A percentile compares a stretch with the other conserved stretches of the same genome.
phyloP scores from a whole-genome alignment of 352 stramenopile genomes.

The Pythium rishiriense region DNA sequence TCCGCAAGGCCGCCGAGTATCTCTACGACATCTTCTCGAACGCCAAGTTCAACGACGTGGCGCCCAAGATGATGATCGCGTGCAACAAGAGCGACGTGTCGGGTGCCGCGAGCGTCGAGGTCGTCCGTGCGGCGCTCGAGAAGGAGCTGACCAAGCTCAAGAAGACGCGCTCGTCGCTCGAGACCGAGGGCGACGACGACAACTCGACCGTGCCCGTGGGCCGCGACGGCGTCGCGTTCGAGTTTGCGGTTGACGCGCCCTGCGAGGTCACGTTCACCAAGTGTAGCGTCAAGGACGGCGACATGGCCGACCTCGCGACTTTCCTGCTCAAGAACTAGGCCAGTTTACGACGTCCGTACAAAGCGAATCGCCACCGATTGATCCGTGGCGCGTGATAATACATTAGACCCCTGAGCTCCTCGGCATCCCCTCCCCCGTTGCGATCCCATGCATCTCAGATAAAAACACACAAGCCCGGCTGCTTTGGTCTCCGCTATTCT shows the following conservation, averaged over 20 bases:
- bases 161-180: constrained; percentile 82
- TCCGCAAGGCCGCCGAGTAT: constrained; percentile 83
- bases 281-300: constrained; percentile 66
- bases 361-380: neutral
- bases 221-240: constrained; percentile 68
- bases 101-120: constrained; percentile 44
- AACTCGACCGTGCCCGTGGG: constrained; percentile 63
- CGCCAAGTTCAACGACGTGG: constrained; percentile 79
- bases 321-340: constrained; percentile 77
- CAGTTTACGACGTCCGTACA: neutral
- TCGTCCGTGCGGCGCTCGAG: constrained; percentile 63
- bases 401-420: neutral
- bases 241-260: constrained; percentile 79
- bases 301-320: constrained; percentile 58
- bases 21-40: constrained; percentile 88
- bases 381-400: neutral
- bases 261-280: constrained; percentile 78
- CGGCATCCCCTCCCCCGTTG: too few relatives aligned
- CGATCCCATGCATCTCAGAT: neutral
- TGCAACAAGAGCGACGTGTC: constrained; percentile 84
- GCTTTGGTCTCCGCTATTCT: too few relatives aligned
- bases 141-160: constrained; percentile 87
- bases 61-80: constrained; percentile 66
- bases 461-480: too few relatives aligned
- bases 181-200: constrained; percentile 81